phyloP scores from a whole-genome alignment of 768 basidiomycete genomes.

The Clavulina sp. region DNA sequence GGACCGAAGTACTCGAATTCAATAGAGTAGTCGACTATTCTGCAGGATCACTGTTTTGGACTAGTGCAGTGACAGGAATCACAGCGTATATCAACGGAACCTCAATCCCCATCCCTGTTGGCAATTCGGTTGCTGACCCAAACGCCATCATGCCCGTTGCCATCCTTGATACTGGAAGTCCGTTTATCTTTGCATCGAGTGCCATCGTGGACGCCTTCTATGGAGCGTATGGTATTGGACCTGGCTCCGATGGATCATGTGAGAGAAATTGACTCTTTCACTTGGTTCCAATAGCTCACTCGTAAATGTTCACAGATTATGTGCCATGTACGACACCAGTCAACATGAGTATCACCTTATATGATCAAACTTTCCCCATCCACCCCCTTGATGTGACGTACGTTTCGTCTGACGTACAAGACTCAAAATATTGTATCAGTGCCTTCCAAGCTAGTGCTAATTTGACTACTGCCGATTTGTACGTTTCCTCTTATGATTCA shows the following conservation, averaged over 20 bases:
- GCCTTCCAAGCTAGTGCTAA: slow-evolving; percentile 4
- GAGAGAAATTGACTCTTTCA: slow-evolving; percentile 16
- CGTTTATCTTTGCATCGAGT: slow-evolving; percentile 43
- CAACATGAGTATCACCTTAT: slow-evolving; percentile 52
- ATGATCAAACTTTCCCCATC: slow-evolving; percentile 32
- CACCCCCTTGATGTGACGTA: slow-evolving; percentile 60
- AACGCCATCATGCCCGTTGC: slow-evolving; percentile 34
- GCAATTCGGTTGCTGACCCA: slow-evolving; percentile 18
- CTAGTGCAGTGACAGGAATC: slow-evolving; percentile 36
- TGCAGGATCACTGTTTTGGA: slow-evolving; percentile 41
- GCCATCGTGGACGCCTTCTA: slow-evolving; percentile 58
- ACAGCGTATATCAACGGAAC: slow-evolving; percentile 40
- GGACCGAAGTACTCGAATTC: slow-evolving; percentile 33
- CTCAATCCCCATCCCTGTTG: slow-evolving; percentile 25
- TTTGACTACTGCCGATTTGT: slow-evolving; percentile 10
- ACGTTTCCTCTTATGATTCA: neutral
- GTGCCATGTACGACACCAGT: slow-evolving; percentile 53
- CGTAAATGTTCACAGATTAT: slow-evolving; percentile 33
- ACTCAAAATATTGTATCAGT: slow-evolving; percentile 16
- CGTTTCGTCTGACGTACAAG: slow-evolving; percentile 6
- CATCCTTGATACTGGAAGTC: slow-evolving; percentile 56
- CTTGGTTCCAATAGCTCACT: slow-evolving; percentile 9
- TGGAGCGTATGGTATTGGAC: slow-evolving; percentile 47
- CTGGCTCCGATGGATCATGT: slow-evolving; percentile 48
- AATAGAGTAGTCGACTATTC: slow-evolving; percentile 26